These are phyloP conservation scores for Taxillus chinensis DNA, from an alignment of 164 flowering plant genomes.

Conservation along the genomic window DNA sequence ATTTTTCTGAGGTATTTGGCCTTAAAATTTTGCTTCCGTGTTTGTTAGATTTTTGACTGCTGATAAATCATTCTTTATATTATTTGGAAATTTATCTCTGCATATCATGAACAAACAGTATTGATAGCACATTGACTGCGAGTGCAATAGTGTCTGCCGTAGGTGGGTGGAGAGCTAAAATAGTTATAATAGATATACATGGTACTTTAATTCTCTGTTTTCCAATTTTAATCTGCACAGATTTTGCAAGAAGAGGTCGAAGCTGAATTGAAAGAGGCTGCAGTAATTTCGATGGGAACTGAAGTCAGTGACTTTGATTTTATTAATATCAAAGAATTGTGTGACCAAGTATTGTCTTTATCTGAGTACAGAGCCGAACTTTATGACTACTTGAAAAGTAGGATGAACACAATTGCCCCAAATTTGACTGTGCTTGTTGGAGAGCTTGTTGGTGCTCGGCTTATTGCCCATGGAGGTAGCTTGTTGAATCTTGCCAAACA, in stretches of 20 bases:
- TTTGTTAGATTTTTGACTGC: not conserved
- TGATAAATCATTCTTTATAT: no score
- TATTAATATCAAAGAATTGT: conserved; percentile 68
- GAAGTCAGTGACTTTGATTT: conserved; percentile 88
- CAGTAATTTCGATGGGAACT: conserved; percentile 89
- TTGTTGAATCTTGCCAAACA: conserved; percentile 87
- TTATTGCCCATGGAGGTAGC: conserved; percentile 92
- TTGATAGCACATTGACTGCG: no score
- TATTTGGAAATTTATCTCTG: no score
- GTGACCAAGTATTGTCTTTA: conserved; percentile 75
- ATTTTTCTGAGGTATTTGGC: conserved; percentile 70
- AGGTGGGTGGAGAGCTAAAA: no score
- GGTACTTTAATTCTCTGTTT: not conserved
- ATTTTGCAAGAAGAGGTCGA: conserved; percentile 68
- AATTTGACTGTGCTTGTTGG: conserved; percentile 88
- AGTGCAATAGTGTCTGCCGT: no score
- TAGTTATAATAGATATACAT: no score
- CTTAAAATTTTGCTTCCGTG: not conserved
- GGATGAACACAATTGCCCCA: conserved; percentile 90
- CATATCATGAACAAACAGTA: no score
- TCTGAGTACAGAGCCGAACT: conserved; percentile 85
- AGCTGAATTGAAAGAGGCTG: conserved; percentile 72
- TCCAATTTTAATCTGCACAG: conserved; percentile 19
- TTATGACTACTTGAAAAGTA: conserved; percentile 70
- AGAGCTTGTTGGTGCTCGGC: conserved; percentile 93